Percentiles rank a stretch among this genome's conserved stretches.
Conservation (phyloP, 192 early-diverging fungal genomes). For the Kickxella alabastrina region DNA sequence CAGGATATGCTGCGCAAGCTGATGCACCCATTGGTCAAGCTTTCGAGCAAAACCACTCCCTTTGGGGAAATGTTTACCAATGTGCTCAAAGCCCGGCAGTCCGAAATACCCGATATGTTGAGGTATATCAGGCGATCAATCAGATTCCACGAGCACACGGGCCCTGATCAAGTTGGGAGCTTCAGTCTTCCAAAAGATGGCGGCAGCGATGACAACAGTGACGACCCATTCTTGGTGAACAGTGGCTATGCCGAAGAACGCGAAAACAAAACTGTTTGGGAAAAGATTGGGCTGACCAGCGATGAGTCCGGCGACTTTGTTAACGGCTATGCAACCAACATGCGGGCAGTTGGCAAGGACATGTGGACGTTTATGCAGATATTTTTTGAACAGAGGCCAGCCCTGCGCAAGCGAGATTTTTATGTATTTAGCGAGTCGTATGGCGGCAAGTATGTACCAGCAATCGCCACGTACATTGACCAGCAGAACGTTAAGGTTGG, state of each 20-base stretch:
- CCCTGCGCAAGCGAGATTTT: constrained; percentile 56
- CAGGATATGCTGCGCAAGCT: constrained; percentile 16
- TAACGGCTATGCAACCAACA: constrained; percentile 68
- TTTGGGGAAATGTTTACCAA: constrained; percentile 20
- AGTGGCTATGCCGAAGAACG: constrained; percentile 24
- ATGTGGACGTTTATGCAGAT: constrained; percentile 64
- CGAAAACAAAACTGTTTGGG: constrained; percentile 31
- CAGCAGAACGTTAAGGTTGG: constrained; percentile 52
- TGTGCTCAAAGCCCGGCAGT: constrained; percentile 13
- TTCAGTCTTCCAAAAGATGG: no score
- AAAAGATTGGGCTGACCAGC: constrained; percentile 28
- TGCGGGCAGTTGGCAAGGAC: constrained; percentile 65
- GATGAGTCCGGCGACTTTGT: constrained; percentile 45
- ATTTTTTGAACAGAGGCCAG: constrained; percentile 67
- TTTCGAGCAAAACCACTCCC: constrained; percentile 20
- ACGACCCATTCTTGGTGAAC: constrained; percentile 41
- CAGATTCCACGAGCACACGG: constrained; percentile 2
- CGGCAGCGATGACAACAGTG: not conserved
- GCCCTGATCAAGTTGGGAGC: constrained; percentile 9
- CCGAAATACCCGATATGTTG: constrained; percentile 1
- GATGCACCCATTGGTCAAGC: constrained; percentile 9
- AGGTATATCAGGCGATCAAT: not conserved
- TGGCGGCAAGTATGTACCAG: constrained; percentile 72
- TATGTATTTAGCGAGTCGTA: constrained; percentile 65
- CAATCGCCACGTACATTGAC: constrained; percentile 61